phyloP scores from a whole-genome alignment of 805 yeast species.

The Zygotorulaspora danielsina region DNA sequence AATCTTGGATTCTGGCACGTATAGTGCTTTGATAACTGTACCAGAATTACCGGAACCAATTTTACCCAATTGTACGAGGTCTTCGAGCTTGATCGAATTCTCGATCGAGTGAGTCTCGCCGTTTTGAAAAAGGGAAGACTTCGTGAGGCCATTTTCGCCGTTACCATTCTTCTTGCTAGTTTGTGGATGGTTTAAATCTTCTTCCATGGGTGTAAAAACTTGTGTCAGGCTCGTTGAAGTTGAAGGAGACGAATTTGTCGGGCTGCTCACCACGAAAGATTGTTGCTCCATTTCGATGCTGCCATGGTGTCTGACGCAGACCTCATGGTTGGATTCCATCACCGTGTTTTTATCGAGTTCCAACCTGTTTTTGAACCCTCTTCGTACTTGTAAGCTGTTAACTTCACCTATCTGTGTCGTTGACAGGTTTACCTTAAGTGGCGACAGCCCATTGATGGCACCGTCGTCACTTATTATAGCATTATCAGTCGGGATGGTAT shows the following conservation, averaged over 20 bases:
- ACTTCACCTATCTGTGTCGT: conserved; percentile 2
- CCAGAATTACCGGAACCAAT: conserved; percentile 96
- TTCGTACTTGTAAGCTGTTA: conserved; percentile 20
- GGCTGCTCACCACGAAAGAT: conserved; percentile 17
- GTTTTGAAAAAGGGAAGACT: conserved; percentile 19
- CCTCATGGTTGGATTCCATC: conserved; percentile 6
- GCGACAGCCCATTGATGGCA: background rate
- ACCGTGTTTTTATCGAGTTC: conserved; percentile 11
- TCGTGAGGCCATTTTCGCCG: conserved; percentile 13
- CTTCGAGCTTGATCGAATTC: conserved; percentile 48
- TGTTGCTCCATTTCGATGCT: conserved; percentile 11
- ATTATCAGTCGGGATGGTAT: background rate
- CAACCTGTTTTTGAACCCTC: conserved; percentile 22
- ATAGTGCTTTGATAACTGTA: conserved; percentile 80
- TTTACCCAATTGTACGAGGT: conserved; percentile 67
- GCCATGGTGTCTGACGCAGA: background rate
- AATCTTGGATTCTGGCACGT: conserved; percentile 78
- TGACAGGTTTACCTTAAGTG: conserved; percentile 10
- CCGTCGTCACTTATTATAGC: background rate
- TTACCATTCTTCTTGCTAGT: background rate
- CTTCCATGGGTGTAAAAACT: conserved; percentile 17
- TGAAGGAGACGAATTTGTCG: conserved; percentile 17
- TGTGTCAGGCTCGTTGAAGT: conserved; percentile 16
- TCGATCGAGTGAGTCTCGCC: conserved; percentile 10
- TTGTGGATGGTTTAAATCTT: conserved; percentile 3